Evolutionary conservation across 148 eudicot genomes (phyloP), one percentile per base, ranked within the genome.

Genomic region (Bassia scoparia): DNA sequence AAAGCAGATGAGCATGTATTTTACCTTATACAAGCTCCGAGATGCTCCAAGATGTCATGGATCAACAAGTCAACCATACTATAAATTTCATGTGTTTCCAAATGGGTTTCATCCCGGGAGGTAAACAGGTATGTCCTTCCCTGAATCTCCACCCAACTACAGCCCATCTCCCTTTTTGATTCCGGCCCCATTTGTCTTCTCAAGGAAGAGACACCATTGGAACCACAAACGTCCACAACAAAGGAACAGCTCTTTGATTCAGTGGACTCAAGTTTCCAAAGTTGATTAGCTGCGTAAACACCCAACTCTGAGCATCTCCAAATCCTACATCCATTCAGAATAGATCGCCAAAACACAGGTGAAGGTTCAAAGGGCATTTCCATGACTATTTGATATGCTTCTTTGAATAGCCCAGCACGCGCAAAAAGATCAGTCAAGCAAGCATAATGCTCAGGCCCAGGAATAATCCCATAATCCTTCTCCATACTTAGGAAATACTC

Each of bases 241-340:
- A 76, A 49, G 66, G 71, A 35, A 48, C 52, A 76, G 29, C 83
- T 71, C 54, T 76, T 73, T 38, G 81, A 64, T 64, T 76, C 75
- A 46, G 27, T 33, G 20, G 80, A 82, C 35, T 73, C 81, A 13
- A 77, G 52, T 53, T 72, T 68, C 74, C 71, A 68, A 55, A 76
- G 53, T 41, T 31, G 53, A 23, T 79, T 55, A 37, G 81, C 82
- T 11, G 72, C 80, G 77, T 71, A 58, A 27, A 70, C n/a, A 12
- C 81, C 82, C 63, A 79, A 20, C 43, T 74, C 80, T 41, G 55
- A 37, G 12, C 74, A 35, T 26, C 80, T 56, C 80, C 78, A 73
- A 49, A 79, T 72, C 53, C 80, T 76, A 77, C 82, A 83, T 20
- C 82, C 80, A 59, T 76, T 79, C 73, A 79, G 27, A 59, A 79